Percentiles rank a stretch among this genome's conserved stretches.
phyloP scores from a whole-genome alignment of 2,329 filamentous ascomycete species.

The Cladosporium sphaerospermum region DNA sequence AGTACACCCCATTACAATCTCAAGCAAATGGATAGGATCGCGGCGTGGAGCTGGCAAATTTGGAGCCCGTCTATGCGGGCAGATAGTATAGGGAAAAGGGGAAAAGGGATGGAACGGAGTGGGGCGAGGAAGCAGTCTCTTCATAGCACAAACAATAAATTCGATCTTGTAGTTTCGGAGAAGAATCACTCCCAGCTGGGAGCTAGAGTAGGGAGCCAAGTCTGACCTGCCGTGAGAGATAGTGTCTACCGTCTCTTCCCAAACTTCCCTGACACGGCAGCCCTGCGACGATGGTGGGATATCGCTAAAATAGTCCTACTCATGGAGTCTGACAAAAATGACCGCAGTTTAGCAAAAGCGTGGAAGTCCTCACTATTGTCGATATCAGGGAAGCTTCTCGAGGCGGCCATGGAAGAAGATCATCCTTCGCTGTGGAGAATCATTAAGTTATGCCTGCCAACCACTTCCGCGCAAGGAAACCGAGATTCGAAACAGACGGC shows the following conservation, averaged over 20 bases:
- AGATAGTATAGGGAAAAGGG: background rate
- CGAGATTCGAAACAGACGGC: no score
- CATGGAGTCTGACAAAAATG: background rate
- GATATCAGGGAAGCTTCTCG: background rate
- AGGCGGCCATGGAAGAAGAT: background rate
- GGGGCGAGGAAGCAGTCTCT: background rate
- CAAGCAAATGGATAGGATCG: slow-evolving; percentile 48
- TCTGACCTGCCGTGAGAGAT: background rate
- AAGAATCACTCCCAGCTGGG: background rate
- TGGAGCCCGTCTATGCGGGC: background rate
- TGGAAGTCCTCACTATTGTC: background rate
- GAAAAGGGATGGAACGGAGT: no score
- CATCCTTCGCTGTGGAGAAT: no score
- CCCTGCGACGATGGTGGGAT: background rate
- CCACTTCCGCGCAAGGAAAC: background rate
- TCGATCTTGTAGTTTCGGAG: background rate
- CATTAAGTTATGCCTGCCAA: no score
- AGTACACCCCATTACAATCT: no score
- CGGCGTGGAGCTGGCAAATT: slow-evolving; percentile 48
- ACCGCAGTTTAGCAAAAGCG: background rate
- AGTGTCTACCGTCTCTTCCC: background rate
- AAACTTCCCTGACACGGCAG: background rate
- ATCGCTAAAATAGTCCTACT: background rate
- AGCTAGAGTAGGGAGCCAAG: background rate
- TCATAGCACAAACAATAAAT: background rate